phyloP scores from a whole-genome alignment of 129 eudicot genomes.

The Apium graveolens region DNA sequence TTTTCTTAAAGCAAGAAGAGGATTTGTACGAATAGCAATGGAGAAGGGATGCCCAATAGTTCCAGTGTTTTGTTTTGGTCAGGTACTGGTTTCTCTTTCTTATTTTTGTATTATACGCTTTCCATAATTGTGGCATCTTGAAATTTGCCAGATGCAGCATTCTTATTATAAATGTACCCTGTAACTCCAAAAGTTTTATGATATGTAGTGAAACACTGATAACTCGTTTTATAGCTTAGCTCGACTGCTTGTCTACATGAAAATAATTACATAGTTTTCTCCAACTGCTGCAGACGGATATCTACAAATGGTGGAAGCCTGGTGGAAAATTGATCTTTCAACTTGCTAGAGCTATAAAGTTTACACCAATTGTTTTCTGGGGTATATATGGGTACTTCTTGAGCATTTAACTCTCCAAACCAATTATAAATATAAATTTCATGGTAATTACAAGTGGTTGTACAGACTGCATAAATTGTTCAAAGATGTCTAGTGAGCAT shows the following conservation, averaged over 20 bases:
- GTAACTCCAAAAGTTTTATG: not conserved
- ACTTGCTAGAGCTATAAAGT: constrained; percentile 73
- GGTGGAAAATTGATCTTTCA: constrained; percentile 46
- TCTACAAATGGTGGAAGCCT: constrained; percentile 98
- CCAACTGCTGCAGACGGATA: constrained; percentile 42
- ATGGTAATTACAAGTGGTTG: too few relatives aligned
- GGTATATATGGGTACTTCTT: constrained; percentile 74
- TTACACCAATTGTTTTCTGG: constrained; percentile 81
- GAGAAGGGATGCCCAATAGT: constrained; percentile 75
- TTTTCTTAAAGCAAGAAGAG: constrained; percentile 60
- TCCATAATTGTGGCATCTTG: not conserved
- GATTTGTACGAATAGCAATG: constrained; percentile 79
- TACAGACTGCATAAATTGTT: not conserved
- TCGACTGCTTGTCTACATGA: not conserved
- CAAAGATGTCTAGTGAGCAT: not conserved
- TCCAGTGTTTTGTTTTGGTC: constrained; percentile 93
- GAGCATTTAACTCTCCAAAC: not conserved
- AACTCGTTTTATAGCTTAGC: not conserved
- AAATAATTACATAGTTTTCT: not conserved
- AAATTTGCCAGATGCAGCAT: not conserved
- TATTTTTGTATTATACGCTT: not conserved
- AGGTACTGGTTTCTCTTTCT: constrained; percentile 29
- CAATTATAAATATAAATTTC: not conserved
- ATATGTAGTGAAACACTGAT: not conserved
- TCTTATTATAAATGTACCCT: not conserved